Evolutionary conservation across 2,329 filamentous ascomycete genomes (phyloP).

Genomic region (Cladophialophora chaetospira): DNA sequence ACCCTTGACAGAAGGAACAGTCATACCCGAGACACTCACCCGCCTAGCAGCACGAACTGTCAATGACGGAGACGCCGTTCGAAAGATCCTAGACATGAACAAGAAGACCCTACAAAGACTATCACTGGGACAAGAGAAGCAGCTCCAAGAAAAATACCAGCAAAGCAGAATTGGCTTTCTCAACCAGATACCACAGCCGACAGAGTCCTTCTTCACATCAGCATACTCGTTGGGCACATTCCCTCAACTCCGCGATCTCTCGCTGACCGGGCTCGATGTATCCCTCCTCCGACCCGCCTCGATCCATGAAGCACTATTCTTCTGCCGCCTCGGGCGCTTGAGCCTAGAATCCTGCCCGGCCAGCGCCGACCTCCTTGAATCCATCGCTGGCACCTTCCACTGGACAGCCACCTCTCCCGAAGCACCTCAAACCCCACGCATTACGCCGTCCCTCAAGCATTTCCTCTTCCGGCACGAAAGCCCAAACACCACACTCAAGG

Average conservation of each 20-base stretch:
- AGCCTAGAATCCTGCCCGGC: slow-evolving; percentile 31
- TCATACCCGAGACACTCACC: slow-evolving; percentile 25
- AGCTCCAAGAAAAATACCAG: slow-evolving; percentile 29
- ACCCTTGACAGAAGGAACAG: not conserved
- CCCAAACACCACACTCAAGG: slow-evolving; percentile 26
- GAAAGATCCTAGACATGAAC: slow-evolving; percentile 29
- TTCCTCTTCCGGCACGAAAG: slow-evolving; percentile 32
- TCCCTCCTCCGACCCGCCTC: slow-evolving; percentile 23
- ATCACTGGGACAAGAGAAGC: slow-evolving; percentile 32
- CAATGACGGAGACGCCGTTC: slow-evolving; percentile 26
- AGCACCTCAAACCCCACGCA: slow-evolving; percentile 20
- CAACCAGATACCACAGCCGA: slow-evolving; percentile 24
- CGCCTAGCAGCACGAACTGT: slow-evolving; percentile 30
- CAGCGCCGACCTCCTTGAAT: slow-evolving; percentile 27
- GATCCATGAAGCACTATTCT: slow-evolving; percentile 22
- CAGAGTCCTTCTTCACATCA: slow-evolving; percentile 20
- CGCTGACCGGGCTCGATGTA: slow-evolving; percentile 28
- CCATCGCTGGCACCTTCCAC: slow-evolving; percentile 26
- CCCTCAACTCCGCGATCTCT: slow-evolving; percentile 26
- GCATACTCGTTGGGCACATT: slow-evolving; percentile 24
- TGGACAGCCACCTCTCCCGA: slow-evolving; percentile 23
- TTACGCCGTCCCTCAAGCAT: slow-evolving; percentile 23
- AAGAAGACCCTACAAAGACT: slow-evolving; percentile 25
- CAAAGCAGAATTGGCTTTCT: slow-evolving; percentile 15
- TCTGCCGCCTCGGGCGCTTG: slow-evolving; percentile 29